Conservation (phyloP, 2,329 filamentous ascomycete species). For the Cercospora brassicicola region DNA sequence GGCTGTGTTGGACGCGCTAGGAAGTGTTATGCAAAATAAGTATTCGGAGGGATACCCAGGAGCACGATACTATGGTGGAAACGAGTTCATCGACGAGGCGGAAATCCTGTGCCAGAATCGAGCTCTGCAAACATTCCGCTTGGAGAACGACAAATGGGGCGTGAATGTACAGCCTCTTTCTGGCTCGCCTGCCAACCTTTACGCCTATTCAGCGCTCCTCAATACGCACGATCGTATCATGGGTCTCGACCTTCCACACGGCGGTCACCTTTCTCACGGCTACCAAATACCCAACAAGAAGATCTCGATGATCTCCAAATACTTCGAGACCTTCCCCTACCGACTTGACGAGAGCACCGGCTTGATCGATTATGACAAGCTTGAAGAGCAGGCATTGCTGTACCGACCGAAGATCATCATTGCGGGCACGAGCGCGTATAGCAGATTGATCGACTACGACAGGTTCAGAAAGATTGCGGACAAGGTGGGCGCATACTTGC, state of each 20-base stretch:
- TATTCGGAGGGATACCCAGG: slow-evolving; percentile 98
- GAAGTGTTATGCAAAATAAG: slow-evolving; percentile 97
- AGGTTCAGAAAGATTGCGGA: slow-evolving; percentile 88
- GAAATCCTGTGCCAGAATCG: slow-evolving; percentile 93
- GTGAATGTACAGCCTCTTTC: slow-evolving; percentile 83
- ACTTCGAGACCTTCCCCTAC: slow-evolving; percentile 98
- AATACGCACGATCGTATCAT: slow-evolving; percentile 93
- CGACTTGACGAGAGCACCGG: slow-evolving; percentile 86
- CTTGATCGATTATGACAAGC: slow-evolving; percentile 88
- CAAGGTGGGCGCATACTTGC: slow-evolving; percentile 79
- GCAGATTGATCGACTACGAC: slow-evolving; percentile 91
- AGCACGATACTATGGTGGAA: slow-evolving; percentile 97
- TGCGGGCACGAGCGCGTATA: slow-evolving; percentile 93
- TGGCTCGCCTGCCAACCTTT: slow-evolving; percentile 92
- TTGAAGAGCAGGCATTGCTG: slow-evolving; percentile 81
- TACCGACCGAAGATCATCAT: slow-evolving; percentile 96
- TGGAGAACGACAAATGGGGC: slow-evolving; percentile 88
- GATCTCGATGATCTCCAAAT: slow-evolving; percentile 98
- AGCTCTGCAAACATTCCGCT: slow-evolving; percentile 85
- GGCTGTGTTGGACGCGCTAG: slow-evolving; percentile 84
- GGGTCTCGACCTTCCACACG: slow-evolving; percentile 92
- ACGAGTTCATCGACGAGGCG: slow-evolving; percentile 96
- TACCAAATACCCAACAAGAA: slow-evolving; percentile 97
- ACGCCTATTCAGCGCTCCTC: slow-evolving; percentile 98
- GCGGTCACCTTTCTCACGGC: slow-evolving; percentile 91